Conservation (phyloP, 1,284 basidiomycete genomes). For the Pseudozyma tsukubaensis region DNA sequence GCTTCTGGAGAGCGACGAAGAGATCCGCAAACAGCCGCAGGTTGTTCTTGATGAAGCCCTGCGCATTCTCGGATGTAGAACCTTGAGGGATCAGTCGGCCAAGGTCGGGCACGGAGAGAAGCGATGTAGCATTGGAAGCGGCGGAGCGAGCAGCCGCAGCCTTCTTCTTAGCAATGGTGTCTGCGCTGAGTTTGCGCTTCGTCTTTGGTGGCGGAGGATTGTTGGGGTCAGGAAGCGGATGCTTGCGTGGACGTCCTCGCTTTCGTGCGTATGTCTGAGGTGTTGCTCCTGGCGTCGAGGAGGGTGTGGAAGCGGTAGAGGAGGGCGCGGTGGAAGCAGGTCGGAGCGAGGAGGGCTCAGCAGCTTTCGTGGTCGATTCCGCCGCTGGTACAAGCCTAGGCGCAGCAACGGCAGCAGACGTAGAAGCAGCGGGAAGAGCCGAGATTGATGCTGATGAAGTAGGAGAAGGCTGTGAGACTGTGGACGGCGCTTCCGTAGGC, state of each 20-base stretch:
- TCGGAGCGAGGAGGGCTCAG: background rate
- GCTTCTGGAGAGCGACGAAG: conserved; percentile 51
- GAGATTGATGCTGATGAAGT: background rate
- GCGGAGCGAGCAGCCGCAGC: conserved; percentile 39
- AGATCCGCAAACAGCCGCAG: conserved; percentile 46
- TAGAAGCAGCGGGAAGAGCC: background rate
- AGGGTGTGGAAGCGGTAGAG: conserved; percentile 33
- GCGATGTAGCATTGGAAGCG: conserved; percentile 24
- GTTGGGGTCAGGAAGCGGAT: conserved; percentile 40
- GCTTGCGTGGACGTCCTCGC: conserved; percentile 43
- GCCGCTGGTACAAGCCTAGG: background rate
- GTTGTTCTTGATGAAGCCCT: conserved; percentile 44
- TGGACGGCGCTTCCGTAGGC: background rate
- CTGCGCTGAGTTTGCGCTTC: conserved; percentile 38
- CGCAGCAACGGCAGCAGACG: background rate
- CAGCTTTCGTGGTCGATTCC: background rate
- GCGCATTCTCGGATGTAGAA: conserved; percentile 33
- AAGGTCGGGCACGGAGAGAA: conserved; percentile 44
- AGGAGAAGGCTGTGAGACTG: background rate
- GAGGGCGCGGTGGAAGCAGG: conserved; percentile 12
- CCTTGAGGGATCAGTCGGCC: conserved; percentile 48
- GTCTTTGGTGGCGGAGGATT: conserved; percentile 18
- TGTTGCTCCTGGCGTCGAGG: conserved; percentile 29
- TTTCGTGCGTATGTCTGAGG: conserved; percentile 35
- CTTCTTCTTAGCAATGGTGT: conserved; percentile 22